Conservation (phyloP, 1,139 yeast species). For the Kodamaea suecica region DNA sequence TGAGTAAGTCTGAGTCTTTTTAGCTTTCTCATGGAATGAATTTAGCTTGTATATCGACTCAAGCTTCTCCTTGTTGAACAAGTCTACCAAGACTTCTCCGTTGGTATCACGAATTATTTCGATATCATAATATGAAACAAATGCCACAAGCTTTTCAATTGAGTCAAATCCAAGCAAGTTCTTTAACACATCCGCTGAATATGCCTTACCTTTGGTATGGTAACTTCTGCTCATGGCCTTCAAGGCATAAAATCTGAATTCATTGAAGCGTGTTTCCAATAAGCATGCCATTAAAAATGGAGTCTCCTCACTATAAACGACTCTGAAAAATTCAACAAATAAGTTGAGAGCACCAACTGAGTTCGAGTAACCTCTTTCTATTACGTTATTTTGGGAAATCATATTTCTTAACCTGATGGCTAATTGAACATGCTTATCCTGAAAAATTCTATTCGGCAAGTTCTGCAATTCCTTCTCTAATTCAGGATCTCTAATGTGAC, state of each 20-base stretch:
- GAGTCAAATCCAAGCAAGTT: slow-evolving; percentile 66
- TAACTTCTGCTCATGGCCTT: slow-evolving; percentile 64
- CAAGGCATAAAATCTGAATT: slow-evolving; percentile 72
- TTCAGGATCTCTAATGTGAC: slow-evolving; percentile 83
- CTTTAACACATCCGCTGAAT: slow-evolving; percentile 46
- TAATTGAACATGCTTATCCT: slow-evolving; percentile 58
- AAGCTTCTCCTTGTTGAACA: slow-evolving; percentile 50
- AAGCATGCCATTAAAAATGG: slow-evolving; percentile 75
- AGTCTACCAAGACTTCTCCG: slow-evolving; percentile 46
- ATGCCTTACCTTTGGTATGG: slow-evolving; percentile 70
- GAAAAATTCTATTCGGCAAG: slow-evolving; percentile 57
- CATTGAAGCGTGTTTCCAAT: slow-evolving; percentile 77
- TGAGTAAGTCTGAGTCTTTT: slow-evolving; percentile 57
- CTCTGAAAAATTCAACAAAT: slow-evolving; percentile 63
- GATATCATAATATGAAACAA: slow-evolving; percentile 65
- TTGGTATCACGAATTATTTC: slow-evolving; percentile 35
- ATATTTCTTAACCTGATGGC: slow-evolving; percentile 70
- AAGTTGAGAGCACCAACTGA: slow-evolving; percentile 62
- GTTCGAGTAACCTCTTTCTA: slow-evolving; percentile 54
- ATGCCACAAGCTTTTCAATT: slow-evolving; percentile 47
- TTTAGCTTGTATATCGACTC: slow-evolving; percentile 43
- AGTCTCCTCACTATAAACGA: slow-evolving; percentile 45
- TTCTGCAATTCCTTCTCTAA: slow-evolving; percentile 72
- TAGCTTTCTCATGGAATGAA: slow-evolving; percentile 46
- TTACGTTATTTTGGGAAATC: slow-evolving; percentile 59